Base-by-base conservation (phyloP, 176 grass and related monocot species). In the Microstegium vimineum region DNA sequence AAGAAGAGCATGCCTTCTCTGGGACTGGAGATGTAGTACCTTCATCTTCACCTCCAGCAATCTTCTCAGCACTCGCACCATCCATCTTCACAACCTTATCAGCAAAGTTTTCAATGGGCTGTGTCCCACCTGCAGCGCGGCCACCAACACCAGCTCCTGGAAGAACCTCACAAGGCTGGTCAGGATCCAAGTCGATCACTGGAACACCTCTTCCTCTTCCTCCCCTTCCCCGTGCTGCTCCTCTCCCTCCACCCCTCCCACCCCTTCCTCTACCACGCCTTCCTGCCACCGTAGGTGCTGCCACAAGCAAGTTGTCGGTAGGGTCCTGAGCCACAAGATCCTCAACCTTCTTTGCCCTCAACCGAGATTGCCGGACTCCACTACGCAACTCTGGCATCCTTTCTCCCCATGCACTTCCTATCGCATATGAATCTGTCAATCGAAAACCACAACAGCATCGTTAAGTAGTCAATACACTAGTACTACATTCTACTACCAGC, bases 351-450 rank as follows among this genome's bases (percentile, higher is more conserved):
- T 89, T 98, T 40, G 92, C 84, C 83, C 78, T 94, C 80, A 92
- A 37, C 85, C 90, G 95, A 79, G 87, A 87, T 89, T 94, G 95
- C 23, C 92, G 90, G 22, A 90, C 88, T 90, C 95, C 95, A 63
- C 92, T 94, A 94, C 92, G 90, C 90, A 94, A 78, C 86, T 98
- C 92, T 84, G 95, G 95, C 95, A 98, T 98, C 88, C 87, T 94
- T 89, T 79, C 88, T 90, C 82, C 92, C 95, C 95, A 98, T 98
- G 86, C 95, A 97, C 92, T 84, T 94, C 76, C 84, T 36, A 78
- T 66, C 75, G 17, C 87, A 74, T 76, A 81, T 34, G 7, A 89
- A 89, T 89, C 87, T 89, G 78, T 59, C 63, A 36, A 17, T 10
- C 34, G 0, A 64, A 81, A 85, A 35, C 18, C 20, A 76, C 64